Evolutionary conservation across 2,329 filamentous ascomycete species (phyloP).

Genomic region (Teratosphaeriaceae sp.): DNA sequence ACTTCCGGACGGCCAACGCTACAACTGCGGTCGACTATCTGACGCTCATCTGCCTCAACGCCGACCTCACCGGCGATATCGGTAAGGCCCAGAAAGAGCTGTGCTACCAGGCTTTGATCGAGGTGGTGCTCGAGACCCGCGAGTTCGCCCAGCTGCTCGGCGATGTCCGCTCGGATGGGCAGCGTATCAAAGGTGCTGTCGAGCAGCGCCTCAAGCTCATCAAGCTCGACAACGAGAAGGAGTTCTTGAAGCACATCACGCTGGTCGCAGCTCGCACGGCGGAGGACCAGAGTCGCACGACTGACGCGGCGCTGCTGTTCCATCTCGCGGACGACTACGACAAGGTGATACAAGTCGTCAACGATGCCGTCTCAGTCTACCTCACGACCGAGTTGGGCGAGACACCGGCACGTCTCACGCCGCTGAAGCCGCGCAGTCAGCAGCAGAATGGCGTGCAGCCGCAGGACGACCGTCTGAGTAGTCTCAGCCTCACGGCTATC

Average conservation of each 20-base stretch:
- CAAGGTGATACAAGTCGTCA: conserved; percentile 84
- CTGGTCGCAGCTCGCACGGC: conserved; percentile 86
- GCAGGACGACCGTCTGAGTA: conserved; percentile 41
- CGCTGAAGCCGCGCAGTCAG: conserved; percentile 64
- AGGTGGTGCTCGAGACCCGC: conserved; percentile 91
- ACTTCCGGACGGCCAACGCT: conserved; percentile 87
- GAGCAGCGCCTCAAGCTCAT: conserved; percentile 80
- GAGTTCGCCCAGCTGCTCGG: conserved; percentile 93
- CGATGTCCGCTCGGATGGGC: conserved; percentile 81
- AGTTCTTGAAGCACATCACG: conserved; percentile 88
- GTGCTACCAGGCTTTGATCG: conserved; percentile 87
- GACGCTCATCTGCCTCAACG: conserved; percentile 82
- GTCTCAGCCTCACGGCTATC: conserved; percentile 60
- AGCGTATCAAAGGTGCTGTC: conserved; percentile 77
- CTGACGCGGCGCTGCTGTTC: conserved; percentile 89
- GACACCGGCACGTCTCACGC: conserved; percentile 69
- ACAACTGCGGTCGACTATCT: conserved; percentile 92
- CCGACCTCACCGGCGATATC: conserved; percentile 66
- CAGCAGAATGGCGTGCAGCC: conserved; percentile 21
- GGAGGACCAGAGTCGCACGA: conserved; percentile 87
- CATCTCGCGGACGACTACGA: conserved; percentile 95
- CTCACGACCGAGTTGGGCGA: conserved; percentile 81
- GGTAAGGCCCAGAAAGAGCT: conserved; percentile 72
- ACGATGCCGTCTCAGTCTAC: conserved; percentile 81
- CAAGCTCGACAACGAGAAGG: conserved; percentile 67